Base-by-base conservation (phyloP, 805 yeast genomes). In the Lipomyces anomalus region DNA sequence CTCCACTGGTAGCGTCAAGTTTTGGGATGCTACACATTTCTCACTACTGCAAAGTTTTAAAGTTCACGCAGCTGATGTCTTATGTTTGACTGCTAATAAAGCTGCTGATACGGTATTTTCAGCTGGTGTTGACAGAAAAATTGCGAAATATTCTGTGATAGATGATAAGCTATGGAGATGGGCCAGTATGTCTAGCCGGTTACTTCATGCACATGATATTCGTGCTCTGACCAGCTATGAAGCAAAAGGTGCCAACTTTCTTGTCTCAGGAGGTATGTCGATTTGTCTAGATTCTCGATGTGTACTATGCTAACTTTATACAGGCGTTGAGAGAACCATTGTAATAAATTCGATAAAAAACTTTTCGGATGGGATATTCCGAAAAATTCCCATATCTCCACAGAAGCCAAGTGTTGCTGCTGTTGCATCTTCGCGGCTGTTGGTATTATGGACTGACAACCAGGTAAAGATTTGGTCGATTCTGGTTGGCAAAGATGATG, bases 91-190 rank as follows among this genome's bases (percentile, higher is more conserved):
- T 1, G 67, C 75, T 11, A 87, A 84, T 60, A 65, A 71, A 21
- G 58, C 67, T 1, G 84, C 84, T 55, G 76, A 78, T 26, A 72
- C 74, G 34, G 70, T 92, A 1, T 90, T 86, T 64, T 76, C 90
- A 34, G 94, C 92, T 4, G 97, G 98, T 57, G 88, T 92, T 39
- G 99, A 92, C 63, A 75, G 97, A 58, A 88, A 88, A 61, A 86
- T 92, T 40, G 84, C 78, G 60, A 83, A 80, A 58, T 85, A 82
- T 64, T 70, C 73, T 48, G 65, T 73, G 42, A 70, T 82, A 2
- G 70, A 69, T 47, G 52, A 61, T 35, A 65, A 61, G 46, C 55
- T 52, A 23, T 37, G 65, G 4, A 79, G 79, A 60, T 90, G 97
- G 97, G 76, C 83, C 16, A 81, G 78, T 57, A 73, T 79, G 52